Conservation (phyloP, 805 yeast genomes). For the Metschnikowia anglica region DNA sequence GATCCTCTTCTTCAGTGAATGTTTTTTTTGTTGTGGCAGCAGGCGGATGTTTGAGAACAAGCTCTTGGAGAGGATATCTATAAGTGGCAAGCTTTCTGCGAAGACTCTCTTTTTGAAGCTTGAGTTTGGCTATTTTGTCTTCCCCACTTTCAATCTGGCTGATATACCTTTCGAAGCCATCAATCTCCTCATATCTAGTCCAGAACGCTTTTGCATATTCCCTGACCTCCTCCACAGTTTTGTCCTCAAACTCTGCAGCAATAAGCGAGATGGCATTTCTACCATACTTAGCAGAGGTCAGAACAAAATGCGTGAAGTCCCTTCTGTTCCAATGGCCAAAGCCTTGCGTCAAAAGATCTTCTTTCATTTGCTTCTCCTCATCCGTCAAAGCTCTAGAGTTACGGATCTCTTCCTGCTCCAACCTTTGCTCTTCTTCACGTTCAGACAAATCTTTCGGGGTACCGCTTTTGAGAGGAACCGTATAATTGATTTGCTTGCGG, state of each 20-base stretch:
- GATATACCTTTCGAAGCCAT: conserved; percentile 83
- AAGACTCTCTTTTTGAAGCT: conserved; percentile 74
- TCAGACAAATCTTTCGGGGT: conserved; percentile 35
- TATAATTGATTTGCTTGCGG: conserved; percentile 64
- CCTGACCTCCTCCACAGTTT: conserved; percentile 74
- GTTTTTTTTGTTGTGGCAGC: conserved; percentile 59
- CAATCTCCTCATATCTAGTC: conserved; percentile 74
- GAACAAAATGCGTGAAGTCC: conserved; percentile 82
- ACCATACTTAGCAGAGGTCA: conserved; percentile 74
- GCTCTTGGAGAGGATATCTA: conserved; percentile 75
- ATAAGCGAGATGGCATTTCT: conserved; percentile 70
- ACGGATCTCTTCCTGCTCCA: conserved; percentile 71
- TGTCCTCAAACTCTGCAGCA: conserved; percentile 77
- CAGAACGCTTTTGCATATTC: conserved; percentile 81
- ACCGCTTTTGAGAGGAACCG: conserved; percentile 62
- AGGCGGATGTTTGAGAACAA: conserved; percentile 70
- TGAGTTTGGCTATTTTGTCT: conserved; percentile 64
- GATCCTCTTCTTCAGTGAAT: conserved; percentile 86
- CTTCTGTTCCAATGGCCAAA: conserved; percentile 81
- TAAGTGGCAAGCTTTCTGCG: conserved; percentile 71
- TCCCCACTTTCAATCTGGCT: conserved; percentile 86
- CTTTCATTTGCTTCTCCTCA: conserved; percentile 69
- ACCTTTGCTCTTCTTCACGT: conserved; percentile 44
- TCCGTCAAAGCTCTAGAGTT: conserved; percentile 79
- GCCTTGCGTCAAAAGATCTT: conserved; percentile 60